Conservation (phyloP, 805 yeast genomes). For the Metschnikowia noctiluminum region DNA sequence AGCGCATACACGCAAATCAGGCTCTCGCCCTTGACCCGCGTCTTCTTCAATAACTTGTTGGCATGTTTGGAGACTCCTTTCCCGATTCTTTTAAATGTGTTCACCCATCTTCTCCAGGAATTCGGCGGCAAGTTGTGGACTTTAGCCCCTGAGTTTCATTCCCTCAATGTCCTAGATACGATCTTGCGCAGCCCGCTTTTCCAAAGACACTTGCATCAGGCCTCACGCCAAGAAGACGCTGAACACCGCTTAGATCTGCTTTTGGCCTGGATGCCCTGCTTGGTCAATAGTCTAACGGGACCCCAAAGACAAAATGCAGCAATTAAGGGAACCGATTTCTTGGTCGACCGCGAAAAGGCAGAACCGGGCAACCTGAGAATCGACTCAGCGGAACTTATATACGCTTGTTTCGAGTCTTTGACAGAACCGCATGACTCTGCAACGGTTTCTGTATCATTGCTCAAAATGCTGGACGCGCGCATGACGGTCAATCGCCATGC, state of each 20-base stretch:
- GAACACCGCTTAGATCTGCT: conserved; percentile 35
- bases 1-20: conserved; percentile 28
- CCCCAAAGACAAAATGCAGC: conserved; percentile 53
- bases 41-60: conserved; percentile 51
- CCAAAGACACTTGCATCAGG: conserved; percentile 29
- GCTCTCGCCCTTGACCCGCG: conserved; percentile 35
- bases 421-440: conserved; percentile 14
- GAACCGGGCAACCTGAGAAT: background rate
- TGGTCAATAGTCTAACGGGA: conserved; percentile 41
- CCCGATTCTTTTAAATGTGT: conserved; percentile 52
- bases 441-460: conserved; percentile 31
- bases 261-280: conserved; percentile 52
- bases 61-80: conserved; percentile 48
- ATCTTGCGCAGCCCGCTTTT: conserved; percentile 54
- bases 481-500: conserved; percentile 45
- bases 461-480: conserved; percentile 47
- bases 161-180: conserved; percentile 55
- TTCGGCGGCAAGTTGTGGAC: conserved; percentile 46
- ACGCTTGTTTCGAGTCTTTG: conserved; percentile 19
- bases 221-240: conserved; percentile 7
- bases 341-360: conserved; percentile 29
- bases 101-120: conserved; percentile 38
- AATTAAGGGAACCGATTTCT: conserved; percentile 47
- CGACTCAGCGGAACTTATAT: conserved; percentile 13
- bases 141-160: conserved; percentile 49